Evolutionary conservation across 257 asterid genomes (phyloP).

Genomic region (Handroanthus guayacan): DNA sequence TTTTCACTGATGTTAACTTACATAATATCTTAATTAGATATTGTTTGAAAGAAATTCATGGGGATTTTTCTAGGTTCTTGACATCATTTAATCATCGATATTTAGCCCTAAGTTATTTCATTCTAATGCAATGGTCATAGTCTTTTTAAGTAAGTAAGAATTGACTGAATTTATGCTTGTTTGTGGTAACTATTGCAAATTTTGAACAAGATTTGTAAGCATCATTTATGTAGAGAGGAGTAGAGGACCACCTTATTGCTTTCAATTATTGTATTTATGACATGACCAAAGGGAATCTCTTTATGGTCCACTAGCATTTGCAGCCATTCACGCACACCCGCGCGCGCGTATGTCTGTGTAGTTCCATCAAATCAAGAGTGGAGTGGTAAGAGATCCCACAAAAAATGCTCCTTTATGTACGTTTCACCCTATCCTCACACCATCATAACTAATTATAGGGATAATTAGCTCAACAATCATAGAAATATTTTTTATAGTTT

Average conservation of each 20-base stretch:
- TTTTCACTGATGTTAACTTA: no score
- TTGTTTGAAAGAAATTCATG: no score
- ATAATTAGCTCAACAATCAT: no score
- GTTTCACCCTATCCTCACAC: background rate
- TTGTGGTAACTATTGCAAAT: background rate
- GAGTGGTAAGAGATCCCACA: background rate
- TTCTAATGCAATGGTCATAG: background rate
- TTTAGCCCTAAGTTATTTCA: background rate
- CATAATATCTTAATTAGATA: no score
- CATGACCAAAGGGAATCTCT: constrained; percentile 23
- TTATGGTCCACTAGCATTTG: constrained; percentile 22
- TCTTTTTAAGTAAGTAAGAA: background rate
- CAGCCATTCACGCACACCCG: background rate
- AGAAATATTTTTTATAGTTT: no score
- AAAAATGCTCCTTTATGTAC: background rate
- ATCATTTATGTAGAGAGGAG: background rate
- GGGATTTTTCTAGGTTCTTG: no score
- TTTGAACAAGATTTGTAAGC: background rate
- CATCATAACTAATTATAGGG: background rate
- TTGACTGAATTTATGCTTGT: background rate
- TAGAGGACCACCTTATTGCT: constrained; percentile 30
- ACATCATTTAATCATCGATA: no score
- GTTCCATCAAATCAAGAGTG: constrained; percentile 21
- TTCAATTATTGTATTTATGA: constrained; percentile 33
- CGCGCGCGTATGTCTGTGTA: background rate